Conservation (phyloP, 2,329 filamentous ascomycete genomes). For the Botrytis porri region DNA sequence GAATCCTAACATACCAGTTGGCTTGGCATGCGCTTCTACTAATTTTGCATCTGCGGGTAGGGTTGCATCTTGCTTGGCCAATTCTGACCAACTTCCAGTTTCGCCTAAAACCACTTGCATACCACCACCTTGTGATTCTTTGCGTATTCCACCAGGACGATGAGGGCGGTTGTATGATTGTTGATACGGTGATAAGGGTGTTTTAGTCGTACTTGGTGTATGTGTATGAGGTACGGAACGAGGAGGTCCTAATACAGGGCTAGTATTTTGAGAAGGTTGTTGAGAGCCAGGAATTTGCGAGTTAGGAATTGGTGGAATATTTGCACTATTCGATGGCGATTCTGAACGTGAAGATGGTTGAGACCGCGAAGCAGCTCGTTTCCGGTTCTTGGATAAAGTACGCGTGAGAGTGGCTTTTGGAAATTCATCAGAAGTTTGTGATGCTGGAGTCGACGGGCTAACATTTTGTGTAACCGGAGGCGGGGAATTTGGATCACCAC, state of each 20-base stretch:
- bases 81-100: constrained; percentile 84
- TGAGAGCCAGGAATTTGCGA: constrained; percentile 28
- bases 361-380: constrained; percentile 27
- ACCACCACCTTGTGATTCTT: constrained; percentile 54
- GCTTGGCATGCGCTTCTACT: constrained; percentile 49
- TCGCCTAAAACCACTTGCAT: constrained; percentile 90
- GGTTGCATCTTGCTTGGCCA: constrained; percentile 79
- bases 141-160: constrained; percentile 31
- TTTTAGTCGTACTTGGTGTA: constrained; percentile 12
- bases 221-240: constrained; percentile 15
- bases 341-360: constrained; percentile 32
- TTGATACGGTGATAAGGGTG: constrained; percentile 35
- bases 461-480: constrained; percentile 24
- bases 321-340: constrained; percentile 31
- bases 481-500: constrained; percentile 33
- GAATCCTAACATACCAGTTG: constrained; percentile 87
- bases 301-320: constrained; percentile 29
- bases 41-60: constrained; percentile 64
- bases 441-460: constrained; percentile 21
- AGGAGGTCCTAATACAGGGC: constrained; percentile 13
- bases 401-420: constrained; percentile 16
- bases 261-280: constrained; percentile 16
- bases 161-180: constrained; percentile 31
- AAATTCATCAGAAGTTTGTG: constrained; percentile 19
- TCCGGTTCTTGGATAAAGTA: constrained; percentile 6